Evolutionary conservation across 2,329 filamentous ascomycete species (phyloP).

Genomic region (Rosellinia necatrix): DNA sequence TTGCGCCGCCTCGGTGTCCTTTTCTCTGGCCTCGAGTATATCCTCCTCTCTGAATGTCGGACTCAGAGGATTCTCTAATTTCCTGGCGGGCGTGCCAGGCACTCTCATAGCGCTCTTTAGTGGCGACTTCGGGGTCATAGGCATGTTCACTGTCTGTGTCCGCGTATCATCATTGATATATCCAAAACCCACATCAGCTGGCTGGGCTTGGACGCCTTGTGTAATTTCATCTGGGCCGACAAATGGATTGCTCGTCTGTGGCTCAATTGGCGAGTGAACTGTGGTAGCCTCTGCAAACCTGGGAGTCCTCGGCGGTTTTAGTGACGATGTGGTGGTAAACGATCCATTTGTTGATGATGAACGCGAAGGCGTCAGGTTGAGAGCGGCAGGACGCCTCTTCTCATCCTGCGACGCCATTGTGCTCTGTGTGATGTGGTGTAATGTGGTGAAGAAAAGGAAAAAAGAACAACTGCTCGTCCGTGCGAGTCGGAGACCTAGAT

Average conservation of each 20-base stretch:
- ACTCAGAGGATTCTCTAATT: constrained; percentile 77
- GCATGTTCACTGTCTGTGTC: constrained; percentile 63
- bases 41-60: constrained; percentile 92
- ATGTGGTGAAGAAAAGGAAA: constrained; percentile 37
- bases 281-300: constrained; percentile 82
- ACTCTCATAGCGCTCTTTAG: constrained; percentile 90
- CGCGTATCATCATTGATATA: constrained; percentile 70
- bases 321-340: constrained; percentile 57
- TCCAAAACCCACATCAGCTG: constrained; percentile 89
- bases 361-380: constrained; percentile 57
- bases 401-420: constrained; percentile 50
- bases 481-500: constrained; percentile 30
- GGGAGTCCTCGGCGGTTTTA: constrained; percentile 73
- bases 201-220: constrained; percentile 67
- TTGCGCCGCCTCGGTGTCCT: constrained; percentile 82
- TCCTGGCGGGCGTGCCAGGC: constrained; percentile 78
- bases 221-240: constrained; percentile 56
- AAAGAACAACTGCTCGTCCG: constrained; percentile 45
- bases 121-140: constrained; percentile 73
- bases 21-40: constrained; percentile 82
- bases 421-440: constrained; percentile 35
- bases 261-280: constrained; percentile 76
- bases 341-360: constrained; percentile 55
- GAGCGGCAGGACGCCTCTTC: constrained; percentile 60
- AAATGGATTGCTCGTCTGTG: constrained; percentile 57